phyloP scores from a whole-genome alignment of 345 rosid species.

The Rhodamnia rubescens region DNA sequence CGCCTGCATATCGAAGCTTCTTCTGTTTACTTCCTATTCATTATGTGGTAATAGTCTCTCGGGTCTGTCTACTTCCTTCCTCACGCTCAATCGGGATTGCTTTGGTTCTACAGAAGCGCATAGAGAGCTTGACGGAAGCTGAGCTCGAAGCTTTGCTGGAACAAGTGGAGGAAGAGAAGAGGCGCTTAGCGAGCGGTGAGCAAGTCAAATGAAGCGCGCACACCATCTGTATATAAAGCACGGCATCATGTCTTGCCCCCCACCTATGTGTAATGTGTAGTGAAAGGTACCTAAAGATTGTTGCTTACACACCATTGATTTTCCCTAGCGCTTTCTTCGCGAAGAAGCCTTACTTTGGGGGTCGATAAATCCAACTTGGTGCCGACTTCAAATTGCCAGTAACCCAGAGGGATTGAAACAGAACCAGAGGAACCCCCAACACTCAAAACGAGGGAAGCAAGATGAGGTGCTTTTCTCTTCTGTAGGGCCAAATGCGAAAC shows the following conservation, averaged over 20 bases:
- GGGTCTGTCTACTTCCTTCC: not conserved
- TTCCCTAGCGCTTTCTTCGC: not conserved
- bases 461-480: not conserved
- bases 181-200: conserved; percentile 34
- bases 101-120: conserved; percentile 49
- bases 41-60: not conserved
- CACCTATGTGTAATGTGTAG: not conserved
- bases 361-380: not conserved
- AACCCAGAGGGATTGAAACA: not conserved
- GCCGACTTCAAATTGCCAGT: not conserved
- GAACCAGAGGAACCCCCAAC: not conserved
- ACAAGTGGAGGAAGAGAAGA: conserved; percentile 94
- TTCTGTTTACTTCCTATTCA: not conserved
- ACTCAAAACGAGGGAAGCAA: not conserved
- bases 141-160: conserved; percentile 75
- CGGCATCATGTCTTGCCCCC: not conserved
- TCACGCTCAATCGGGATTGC: not conserved
- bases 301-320: not conserved
- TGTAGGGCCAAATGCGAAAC: not conserved
- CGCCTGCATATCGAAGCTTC: not conserved
- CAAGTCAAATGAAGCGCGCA: conserved; percentile 21
- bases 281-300: not conserved
- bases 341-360: not conserved
- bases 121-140: conserved; percentile 84
- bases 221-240: not conserved